A percentile compares a stretch with the other conserved stretches of the same genome.
phyloP scores from a whole-genome alignment of 495 filamentous ascomycete species.

The Daldinia bambusicola region DNA sequence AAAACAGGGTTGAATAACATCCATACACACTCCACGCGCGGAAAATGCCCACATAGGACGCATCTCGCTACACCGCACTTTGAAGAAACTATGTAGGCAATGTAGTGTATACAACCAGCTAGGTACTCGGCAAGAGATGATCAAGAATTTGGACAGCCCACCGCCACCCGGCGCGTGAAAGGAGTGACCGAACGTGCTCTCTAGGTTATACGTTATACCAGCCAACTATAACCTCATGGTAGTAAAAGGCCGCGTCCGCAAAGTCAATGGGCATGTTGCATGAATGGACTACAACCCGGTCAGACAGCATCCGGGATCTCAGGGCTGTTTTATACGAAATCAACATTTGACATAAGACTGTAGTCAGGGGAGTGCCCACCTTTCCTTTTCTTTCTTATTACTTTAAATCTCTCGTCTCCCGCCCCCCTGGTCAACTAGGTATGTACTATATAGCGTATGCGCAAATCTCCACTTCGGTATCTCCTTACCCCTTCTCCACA shows the following conservation, averaged over 20 bases:
- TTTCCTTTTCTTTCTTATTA: background rate
- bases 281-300: slow-evolving; percentile 4
- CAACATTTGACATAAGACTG: slow-evolving; percentile 18
- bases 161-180: background rate
- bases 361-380: slow-evolving; percentile 29
- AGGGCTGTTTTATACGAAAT: slow-evolving; percentile 18
- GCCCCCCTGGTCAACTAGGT: background rate
- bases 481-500: slow-evolving; percentile 24
- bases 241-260: slow-evolving; percentile 10
- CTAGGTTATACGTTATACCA: slow-evolving; percentile 38
- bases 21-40: slow-evolving; percentile 48
- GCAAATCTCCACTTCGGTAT: slow-evolving; percentile 11
- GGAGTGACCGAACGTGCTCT: background rate
- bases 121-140: slow-evolving; percentile 18
- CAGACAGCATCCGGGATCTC: background rate
- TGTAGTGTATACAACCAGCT: background rate
- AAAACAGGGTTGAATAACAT: slow-evolving; percentile 23
- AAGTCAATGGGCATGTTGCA: slow-evolving; percentile 16
- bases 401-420: no score
- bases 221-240: slow-evolving; percentile 28
- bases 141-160: background rate
- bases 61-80: slow-evolving; percentile 54
- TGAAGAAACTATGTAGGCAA: slow-evolving; percentile 32
- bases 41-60: slow-evolving; percentile 52
- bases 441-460: background rate